phyloP scores from a whole-genome alignment of 331 rosid genomes.

The Quercus lobata region DNA sequence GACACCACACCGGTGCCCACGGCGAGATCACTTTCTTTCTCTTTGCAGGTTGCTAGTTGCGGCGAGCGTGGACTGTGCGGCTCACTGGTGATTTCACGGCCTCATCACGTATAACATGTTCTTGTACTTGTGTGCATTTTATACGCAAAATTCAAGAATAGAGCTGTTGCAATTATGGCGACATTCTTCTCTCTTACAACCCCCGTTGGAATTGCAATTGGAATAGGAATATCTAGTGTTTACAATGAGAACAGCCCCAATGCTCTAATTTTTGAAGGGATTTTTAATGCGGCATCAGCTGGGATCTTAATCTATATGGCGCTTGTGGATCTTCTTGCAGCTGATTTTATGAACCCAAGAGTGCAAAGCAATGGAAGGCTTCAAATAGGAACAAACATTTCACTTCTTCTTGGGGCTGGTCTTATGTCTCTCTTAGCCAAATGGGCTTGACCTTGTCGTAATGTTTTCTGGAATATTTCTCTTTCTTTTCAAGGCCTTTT shows the following conservation, averaged over 20 bases:
- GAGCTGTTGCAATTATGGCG: conserved; percentile 29
- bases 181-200: conserved; percentile 54
- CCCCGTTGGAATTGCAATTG: conserved; percentile 51
- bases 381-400: conserved; percentile 28
- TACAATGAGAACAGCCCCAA: conserved; percentile 43
- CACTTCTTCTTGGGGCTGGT: conserved; percentile 54
- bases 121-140: neutral
- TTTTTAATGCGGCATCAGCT: conserved; percentile 48
- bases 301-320: conserved; percentile 69
- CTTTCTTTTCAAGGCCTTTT: neutral
- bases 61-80: too few relatives aligned
- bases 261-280: conserved; percentile 53
- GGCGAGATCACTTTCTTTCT: too few relatives aligned
- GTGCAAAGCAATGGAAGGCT: conserved; percentile 47
- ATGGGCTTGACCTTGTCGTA: conserved; percentile 40
- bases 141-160: conserved; percentile 47
- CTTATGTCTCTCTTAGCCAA: conserved; percentile 57
- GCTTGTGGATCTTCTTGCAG: conserved; percentile 56
- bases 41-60: too few relatives aligned
- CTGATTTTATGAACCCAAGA: conserved; percentile 59
- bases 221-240: conserved; percentile 36
- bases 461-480: neutral
- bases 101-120: neutral
- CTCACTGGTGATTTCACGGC: too few relatives aligned
- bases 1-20: too few relatives aligned